Base-by-base conservation (phyloP, 2,329 filamentous ascomycete species). In the Mycogone perniciosa region DNA sequence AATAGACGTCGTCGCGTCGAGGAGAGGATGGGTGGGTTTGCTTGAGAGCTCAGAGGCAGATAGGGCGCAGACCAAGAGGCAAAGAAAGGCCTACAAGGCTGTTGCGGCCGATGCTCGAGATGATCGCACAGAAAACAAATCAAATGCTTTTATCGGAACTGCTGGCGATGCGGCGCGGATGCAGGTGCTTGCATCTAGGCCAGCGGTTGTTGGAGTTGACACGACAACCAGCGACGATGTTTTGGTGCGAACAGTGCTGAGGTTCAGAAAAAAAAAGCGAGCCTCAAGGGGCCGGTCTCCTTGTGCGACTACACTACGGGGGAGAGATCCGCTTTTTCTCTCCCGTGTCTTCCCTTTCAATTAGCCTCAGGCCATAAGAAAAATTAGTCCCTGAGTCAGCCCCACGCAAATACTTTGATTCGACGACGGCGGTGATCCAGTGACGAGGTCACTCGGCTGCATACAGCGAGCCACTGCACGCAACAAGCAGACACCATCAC, bases 171-270 rank as follows among this genome's bases (percentile, higher is more conserved):
- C 30, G 30, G 39, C 31, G 33, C 30, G 29, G 51, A 47, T 51
- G 44, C 33, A 51, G 13, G 13, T 40, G 34, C 31, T 45, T 33
- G 44, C 50, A 49, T 50, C 46, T 41, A 27, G 38, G 5, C 39
- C 29, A n/a, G 31, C 29, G 30, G 40, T 31, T 44, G 47, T 39
- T 47, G 48, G 26, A 40, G 26, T 46, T 46, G 51, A 53, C 47
- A 47, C 51, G 48, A 51, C 48, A 51, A 51, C 45, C 50, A 26
- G 49, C 49, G 44, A 48, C 42, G 45, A 31, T 48, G 46, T 38
- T 49, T 50, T 45, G 35, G 42, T 31, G 39, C 42, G 39, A 38
- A 31, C 20, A 35, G 47, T 49, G 39, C 26, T 44, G 46, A 37
- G 43, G 47, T 53, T 38, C 39, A 40, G 42, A 51, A 40, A 37